These are phyloP conservation scores for Galerina sulciceps DNA, from an alignment of 768 basidiomycete genomes.

Conservation along the genomic window DNA sequence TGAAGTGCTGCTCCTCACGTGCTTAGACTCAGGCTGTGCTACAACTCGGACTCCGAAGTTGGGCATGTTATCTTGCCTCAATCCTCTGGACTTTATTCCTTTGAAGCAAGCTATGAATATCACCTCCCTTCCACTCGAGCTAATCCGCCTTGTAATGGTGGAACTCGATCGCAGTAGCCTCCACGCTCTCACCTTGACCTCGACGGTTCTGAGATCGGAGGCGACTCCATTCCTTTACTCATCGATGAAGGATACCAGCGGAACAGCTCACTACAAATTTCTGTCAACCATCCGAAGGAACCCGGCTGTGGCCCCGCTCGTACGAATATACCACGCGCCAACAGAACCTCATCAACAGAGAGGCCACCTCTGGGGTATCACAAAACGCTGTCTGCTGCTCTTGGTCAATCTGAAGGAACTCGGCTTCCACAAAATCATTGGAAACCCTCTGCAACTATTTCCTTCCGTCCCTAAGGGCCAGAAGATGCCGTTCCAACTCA, in stretches of 20 bases:
- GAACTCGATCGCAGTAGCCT: background rate
- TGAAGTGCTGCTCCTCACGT: too few relatives aligned
- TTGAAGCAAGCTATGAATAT: conserved; percentile 16
- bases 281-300: background rate
- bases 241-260: background rate
- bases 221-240: background rate
- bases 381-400: background rate
- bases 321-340: background rate
- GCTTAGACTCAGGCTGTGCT: too few relatives aligned
- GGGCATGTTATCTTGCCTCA: too few relatives aligned
- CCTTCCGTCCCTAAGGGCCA: background rate
- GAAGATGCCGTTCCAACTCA: background rate
- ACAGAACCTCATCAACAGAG: background rate
- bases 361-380: background rate
- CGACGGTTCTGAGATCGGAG: background rate
- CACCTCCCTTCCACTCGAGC: conserved; percentile 1
- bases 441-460: background rate
- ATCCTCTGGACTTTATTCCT: too few relatives aligned
- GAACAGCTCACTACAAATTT: background rate
- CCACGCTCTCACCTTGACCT: background rate
- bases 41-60: too few relatives aligned
- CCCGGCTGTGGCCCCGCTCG: background rate
- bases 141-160: background rate
- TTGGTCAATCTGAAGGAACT: background rate
- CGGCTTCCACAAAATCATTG: background rate